Conservation (phyloP, 805 yeast species). For the Hagleromyces aurorensis region DNA sequence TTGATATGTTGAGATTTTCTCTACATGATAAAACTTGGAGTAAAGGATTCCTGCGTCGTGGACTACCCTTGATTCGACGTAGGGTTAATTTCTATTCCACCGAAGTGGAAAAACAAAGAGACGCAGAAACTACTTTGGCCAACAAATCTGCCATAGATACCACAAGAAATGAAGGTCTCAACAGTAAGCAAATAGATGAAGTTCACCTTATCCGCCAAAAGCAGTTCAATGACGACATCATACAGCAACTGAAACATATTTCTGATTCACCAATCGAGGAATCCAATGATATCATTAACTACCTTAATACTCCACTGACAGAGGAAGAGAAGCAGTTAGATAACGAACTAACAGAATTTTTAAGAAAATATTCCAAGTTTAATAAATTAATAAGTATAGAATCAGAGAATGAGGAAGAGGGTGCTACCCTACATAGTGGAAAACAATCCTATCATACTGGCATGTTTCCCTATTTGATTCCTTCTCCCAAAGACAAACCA, state of each 20-base stretch:
- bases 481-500: constrained; percentile 52
- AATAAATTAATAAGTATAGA: constrained; percentile 16
- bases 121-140: too few species aligned
- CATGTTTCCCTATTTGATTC: constrained; percentile 48
- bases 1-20: too few species aligned
- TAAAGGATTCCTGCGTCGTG: too few species aligned
- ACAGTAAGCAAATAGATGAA: too few species aligned
- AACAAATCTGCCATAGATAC: too few species aligned
- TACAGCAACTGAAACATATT: constrained; percentile 12
- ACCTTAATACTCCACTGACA: constrained; percentile 13
- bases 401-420: constrained; percentile 5
- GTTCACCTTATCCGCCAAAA: constrained; percentile 20
- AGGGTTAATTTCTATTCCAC: too few species aligned
- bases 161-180: too few species aligned
- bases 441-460: constrained; percentile 1
- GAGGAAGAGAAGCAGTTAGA: constrained; percentile 27
- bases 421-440: constrained; percentile 4
- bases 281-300: constrained; percentile 8
- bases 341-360: constrained; percentile 23
- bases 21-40: too few species aligned
- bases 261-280: constrained; percentile 16
- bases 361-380: constrained; percentile 21
- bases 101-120: too few species aligned
- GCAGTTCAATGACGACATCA: constrained; percentile 22
- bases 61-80: too few species aligned